Conservation (phyloP, 495 filamentous ascomycete species). For the Penicillium pulvis region DNA sequence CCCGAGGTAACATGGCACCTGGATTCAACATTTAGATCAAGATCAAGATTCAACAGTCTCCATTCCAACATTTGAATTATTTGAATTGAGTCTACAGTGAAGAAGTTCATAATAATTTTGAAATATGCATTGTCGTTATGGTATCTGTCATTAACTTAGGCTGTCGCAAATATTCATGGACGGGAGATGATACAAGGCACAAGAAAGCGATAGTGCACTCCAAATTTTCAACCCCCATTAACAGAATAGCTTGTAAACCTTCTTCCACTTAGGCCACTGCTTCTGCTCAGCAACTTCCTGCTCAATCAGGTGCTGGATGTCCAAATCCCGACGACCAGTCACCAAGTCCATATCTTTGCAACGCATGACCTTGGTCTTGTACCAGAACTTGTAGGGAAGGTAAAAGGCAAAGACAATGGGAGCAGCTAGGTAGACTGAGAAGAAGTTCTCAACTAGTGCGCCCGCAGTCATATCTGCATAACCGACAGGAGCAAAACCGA, state of each 20-base stretch:
- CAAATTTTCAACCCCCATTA: constrained; percentile 23
- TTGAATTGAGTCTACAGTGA: too few species aligned
- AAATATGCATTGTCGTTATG: not conserved
- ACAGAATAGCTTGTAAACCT: constrained; percentile 61
- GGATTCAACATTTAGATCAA: too few species aligned
- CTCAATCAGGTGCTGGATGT: constrained; percentile 70
- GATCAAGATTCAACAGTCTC: not conserved
- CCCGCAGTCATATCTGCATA: constrained; percentile 43
- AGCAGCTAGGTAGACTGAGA: constrained; percentile 75
- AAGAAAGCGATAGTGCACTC: too few species aligned
- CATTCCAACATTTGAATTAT: not conserved
- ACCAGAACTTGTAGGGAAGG: constrained; percentile 77
- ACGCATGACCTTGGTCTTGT: constrained; percentile 66
- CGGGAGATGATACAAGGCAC: too few species aligned
- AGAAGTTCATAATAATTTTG: not conserved
- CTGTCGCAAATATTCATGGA: not conserved
- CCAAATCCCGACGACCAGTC: constrained; percentile 87
- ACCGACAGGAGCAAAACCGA: constrained; percentile 76
- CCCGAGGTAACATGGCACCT: too few species aligned
- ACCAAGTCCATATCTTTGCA: constrained; percentile 77
- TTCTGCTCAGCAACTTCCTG: constrained; percentile 74
- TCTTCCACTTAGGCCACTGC: constrained; percentile 86
- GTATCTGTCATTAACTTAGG: constrained; percentile 2
- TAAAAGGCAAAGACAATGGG: constrained; percentile 81
- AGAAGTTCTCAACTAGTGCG: constrained; percentile 64